Evolutionary conservation across 805 yeast genomes (phyloP).

Genomic region (Candida cerambycidarum): DNA sequence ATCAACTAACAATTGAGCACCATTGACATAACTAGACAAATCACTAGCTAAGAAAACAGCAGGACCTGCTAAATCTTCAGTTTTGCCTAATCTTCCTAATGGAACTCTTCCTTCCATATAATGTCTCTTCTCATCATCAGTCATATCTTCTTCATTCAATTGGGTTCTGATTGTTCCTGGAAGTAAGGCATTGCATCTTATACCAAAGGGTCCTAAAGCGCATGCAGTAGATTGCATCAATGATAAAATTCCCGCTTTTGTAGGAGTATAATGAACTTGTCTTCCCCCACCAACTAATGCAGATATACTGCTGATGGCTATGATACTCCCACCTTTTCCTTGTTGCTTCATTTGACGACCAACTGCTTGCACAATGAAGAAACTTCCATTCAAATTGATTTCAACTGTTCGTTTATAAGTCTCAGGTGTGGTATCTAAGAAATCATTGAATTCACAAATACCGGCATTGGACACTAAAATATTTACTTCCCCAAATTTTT

Average conservation of each 20-base stretch:
- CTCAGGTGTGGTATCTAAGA: slow-evolving; percentile 41
- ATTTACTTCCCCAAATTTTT: slow-evolving; percentile 39
- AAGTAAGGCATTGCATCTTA: slow-evolving; percentile 45
- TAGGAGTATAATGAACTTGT: slow-evolving; percentile 49
- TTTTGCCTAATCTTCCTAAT: slow-evolving; percentile 36
- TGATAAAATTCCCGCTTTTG: slow-evolving; percentile 47
- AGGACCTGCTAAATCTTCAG: slow-evolving; percentile 42
- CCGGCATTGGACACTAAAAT: slow-evolving; percentile 49
- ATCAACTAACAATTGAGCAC: slow-evolving; percentile 45
- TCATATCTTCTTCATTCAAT: slow-evolving; percentile 43
- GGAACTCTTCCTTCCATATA: slow-evolving; percentile 44
- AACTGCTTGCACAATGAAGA: slow-evolving; percentile 47
- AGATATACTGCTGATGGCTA: slow-evolving; percentile 43
- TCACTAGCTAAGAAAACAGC: slow-evolving; percentile 43
- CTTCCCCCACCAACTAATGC: slow-evolving; percentile 47
- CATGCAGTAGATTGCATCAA: slow-evolving; percentile 46
- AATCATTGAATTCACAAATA: slow-evolving; percentile 41
- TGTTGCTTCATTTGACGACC: slow-evolving; percentile 45
- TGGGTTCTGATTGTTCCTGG: slow-evolving; percentile 47
- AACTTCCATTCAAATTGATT: slow-evolving; percentile 45
- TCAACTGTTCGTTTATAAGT: slow-evolving; percentile 32
- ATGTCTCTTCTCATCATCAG: slow-evolving; percentile 30
- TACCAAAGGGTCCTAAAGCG: slow-evolving; percentile 43
- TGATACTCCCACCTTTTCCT: slow-evolving; percentile 49
- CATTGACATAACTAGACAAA: slow-evolving; percentile 35